Evolutionary conservation across 2,329 filamentous ascomycete genomes (phyloP).

Genomic region (Pseudogymnoascus destructans): DNA sequence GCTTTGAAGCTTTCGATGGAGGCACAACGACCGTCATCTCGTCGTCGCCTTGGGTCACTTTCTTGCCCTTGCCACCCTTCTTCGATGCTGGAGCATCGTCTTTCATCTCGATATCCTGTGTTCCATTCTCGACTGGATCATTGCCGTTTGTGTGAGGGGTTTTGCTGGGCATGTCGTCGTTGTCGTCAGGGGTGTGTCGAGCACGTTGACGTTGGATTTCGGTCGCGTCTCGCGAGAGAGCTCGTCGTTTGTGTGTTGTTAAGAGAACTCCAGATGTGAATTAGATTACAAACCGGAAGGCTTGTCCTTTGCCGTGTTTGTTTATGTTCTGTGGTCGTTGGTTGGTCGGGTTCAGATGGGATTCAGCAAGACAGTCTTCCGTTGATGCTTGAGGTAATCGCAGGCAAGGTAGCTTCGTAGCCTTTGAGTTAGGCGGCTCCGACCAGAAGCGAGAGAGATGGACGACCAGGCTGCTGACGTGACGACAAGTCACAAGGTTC

Average conservation of each 20-base stretch:
- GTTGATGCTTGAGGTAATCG: slow-evolving; percentile 9
- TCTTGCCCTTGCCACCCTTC: slow-evolving; percentile 53
- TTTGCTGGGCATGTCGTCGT: slow-evolving; percentile 52
- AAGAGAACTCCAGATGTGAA: not conserved
- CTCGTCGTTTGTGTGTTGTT: slow-evolving; percentile 1
- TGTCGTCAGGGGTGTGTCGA: slow-evolving; percentile 5
- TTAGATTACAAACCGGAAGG: slow-evolving; percentile 5
- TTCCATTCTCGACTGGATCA: slow-evolving; percentile 54
- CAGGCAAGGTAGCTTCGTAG: slow-evolving; percentile 7
- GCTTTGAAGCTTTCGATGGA: slow-evolving; percentile 51
- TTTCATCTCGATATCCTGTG: slow-evolving; percentile 60
- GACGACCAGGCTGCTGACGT: slow-evolving; percentile 6
- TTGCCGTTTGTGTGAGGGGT: slow-evolving; percentile 55
- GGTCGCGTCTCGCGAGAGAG: slow-evolving; percentile 6
- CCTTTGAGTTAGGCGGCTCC: slow-evolving; percentile 8
- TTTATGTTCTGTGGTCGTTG: not conserved
- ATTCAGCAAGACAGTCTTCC: slow-evolving; percentile 3
- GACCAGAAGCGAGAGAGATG: slow-evolving; percentile 6
- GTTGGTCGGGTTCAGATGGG: not conserved
- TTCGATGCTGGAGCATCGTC: slow-evolving; percentile 44
- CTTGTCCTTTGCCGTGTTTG: not conserved
- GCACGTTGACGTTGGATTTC: not conserved
- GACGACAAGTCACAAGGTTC: slow-evolving; percentile 2
- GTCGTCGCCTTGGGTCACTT: slow-evolving; percentile 53
- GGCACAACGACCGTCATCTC: slow-evolving; percentile 76